Conservation (phyloP, 306 rosid genomes). For the Medicago arabica region DNA sequence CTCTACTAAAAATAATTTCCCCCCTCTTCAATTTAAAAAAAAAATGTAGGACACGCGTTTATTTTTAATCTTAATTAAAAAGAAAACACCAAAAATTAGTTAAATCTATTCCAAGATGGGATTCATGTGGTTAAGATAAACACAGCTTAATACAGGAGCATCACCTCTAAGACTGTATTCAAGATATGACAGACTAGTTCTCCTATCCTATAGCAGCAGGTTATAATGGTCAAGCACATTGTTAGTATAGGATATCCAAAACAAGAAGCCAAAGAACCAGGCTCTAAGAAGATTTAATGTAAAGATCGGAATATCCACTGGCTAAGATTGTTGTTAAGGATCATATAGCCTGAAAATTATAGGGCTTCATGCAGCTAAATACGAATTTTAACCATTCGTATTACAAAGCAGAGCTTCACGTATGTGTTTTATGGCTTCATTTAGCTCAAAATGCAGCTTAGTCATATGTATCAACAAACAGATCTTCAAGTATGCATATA, state of each 20-base stretch:
- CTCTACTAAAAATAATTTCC: no score
- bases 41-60: neutral
- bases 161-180: constrained; percentile 17
- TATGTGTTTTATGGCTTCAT: neutral
- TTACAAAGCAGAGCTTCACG: constrained; percentile 14
- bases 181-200: constrained; percentile 15
- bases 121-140: constrained; percentile 12
- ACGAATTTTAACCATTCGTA: constrained; percentile 2
- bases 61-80: constrained; percentile 30
- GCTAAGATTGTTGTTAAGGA: constrained; percentile 18
- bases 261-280: constrained; percentile 35
- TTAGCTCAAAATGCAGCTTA: neutral
- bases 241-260: constrained; percentile 33
- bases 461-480: constrained; percentile 11
- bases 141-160: constrained; percentile 26
- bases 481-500: neutral
- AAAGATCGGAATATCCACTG: constrained; percentile 24
- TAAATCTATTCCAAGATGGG: constrained; percentile 30
- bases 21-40: no score
- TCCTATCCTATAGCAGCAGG: constrained; percentile 3
- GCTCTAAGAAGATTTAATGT: constrained; percentile 27
- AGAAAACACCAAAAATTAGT: constrained; percentile 13
- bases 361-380: constrained; percentile 27
- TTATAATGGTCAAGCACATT: constrained; percentile 22
- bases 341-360: constrained; percentile 34